phyloP scores from a whole-genome alignment of 768 basidiomycete genomes.

The Termitomyces sp. region DNA sequence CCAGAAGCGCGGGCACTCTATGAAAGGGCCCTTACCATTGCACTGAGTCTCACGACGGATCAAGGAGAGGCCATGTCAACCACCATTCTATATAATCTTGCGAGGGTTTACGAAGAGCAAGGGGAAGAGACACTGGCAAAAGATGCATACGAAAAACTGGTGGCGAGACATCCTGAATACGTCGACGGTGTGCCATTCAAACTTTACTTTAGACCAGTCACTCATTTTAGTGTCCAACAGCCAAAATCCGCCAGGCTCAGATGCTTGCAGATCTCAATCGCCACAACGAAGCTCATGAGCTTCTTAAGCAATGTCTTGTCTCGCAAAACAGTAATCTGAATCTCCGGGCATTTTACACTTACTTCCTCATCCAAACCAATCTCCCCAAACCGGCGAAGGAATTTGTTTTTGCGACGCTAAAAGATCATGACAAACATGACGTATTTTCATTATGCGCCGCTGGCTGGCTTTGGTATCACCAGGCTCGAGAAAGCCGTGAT shows the following conservation, averaged over 20 bases:
- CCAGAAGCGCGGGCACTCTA: constrained; percentile 61
- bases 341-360: constrained; percentile 89
- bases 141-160: constrained; percentile 83
- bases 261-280: constrained; percentile 70
- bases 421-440: constrained; percentile 84
- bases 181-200: constrained; percentile 73
- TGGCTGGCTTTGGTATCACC: constrained; percentile 82
- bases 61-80: constrained; percentile 71
- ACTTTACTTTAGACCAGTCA: background rate
- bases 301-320: constrained; percentile 84
- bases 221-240: constrained; percentile 36
- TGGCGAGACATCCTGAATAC: constrained; percentile 92
- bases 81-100: constrained; percentile 88
- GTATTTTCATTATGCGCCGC: constrained; percentile 88
- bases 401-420: constrained; percentile 86
- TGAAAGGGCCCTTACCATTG: constrained; percentile 67
- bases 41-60: constrained; percentile 40
- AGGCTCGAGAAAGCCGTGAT: constrained; percentile 82
- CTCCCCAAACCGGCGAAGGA: constrained; percentile 72
- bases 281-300: constrained; percentile 78
- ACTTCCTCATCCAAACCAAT: constrained; percentile 84
- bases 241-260: constrained; percentile 88
- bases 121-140: constrained; percentile 71
- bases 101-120: constrained; percentile 84
- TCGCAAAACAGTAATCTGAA: constrained; percentile 79